Evolutionary conservation across 371 early-diverging fungal species (phyloP), one percentile per base, ranked within the genome.

Genomic region (Mortierella sp.): DNA sequence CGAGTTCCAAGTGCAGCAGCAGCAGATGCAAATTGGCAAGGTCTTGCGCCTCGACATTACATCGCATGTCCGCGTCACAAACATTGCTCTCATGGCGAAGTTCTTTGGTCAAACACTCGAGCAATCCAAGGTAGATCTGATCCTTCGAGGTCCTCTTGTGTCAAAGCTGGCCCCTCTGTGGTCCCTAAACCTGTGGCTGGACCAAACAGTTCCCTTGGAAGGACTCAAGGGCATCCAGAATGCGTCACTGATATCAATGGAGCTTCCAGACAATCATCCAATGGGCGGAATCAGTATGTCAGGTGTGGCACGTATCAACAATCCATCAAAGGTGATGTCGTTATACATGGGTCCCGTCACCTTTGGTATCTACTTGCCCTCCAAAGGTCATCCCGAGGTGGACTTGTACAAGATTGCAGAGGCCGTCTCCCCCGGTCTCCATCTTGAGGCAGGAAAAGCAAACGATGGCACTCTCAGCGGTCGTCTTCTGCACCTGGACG

Each of bases 401-500:
- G 67, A 69, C 10, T 53, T 49, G 16, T 76, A 69, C 66, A 49
- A 69, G 55, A 57, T 76, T 40, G 77, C 77, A 39, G 69, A 76
- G 58, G 54, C 68, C 24, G 37, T 43, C 4, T 60, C 69, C 16
- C 10, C 57, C 25, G 54, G 53, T n/a, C 47, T 76, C 13, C 29
- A 25, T 13, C 60, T 76, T 7, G 60, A 60, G 21, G 69, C 69
- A 39, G 65, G 62, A 8, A 53, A 54, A 21, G 47, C 62, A n/a
- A 61, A 43, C 49, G 58, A 68, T 44, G 25, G 65, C 7, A 45
- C n/a, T 8, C 54, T 76, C 2, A 39, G 54, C 2, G 77, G 77
- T 1, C 60, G 77, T 27, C 77, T 76, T 39, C 54, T 76, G 14
- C 77, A 68, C 65, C 51, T 76, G 24, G 77, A 76, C 16, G 77